Evolutionary conservation across 768 basidiomycete genomes (phyloP).

Genomic region (Agrocybe pediades): DNA sequence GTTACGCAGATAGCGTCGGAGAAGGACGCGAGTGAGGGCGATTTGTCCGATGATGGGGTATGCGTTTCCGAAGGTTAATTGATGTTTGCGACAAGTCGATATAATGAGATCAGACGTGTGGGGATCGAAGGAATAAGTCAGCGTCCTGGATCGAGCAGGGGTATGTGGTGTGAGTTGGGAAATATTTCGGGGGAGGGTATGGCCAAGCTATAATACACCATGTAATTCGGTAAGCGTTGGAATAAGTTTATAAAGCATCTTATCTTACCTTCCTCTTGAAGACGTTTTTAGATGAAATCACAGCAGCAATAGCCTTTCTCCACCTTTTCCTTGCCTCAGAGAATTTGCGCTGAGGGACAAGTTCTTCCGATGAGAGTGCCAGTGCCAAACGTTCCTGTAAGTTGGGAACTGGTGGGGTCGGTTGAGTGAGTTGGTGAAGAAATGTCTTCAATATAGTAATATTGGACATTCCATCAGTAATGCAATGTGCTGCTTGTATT

Average conservation of each 20-base stretch:
- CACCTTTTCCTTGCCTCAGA: conserved; percentile 42
- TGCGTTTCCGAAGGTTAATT: conserved; percentile 53
- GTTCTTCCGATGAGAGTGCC: conserved; percentile 36
- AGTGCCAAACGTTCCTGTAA: conserved; percentile 43
- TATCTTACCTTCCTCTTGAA: conserved; percentile 36
- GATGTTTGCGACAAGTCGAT: conserved; percentile 39
- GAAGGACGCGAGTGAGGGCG: conserved; percentile 51
- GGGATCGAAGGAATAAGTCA: conserved; percentile 24
- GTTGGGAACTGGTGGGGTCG: conserved; percentile 13
- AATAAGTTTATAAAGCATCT: neutral
- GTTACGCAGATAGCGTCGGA: conserved; percentile 46
- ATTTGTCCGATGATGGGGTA: conserved; percentile 53
- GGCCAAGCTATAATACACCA: conserved; percentile 47
- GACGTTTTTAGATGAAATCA: conserved; percentile 34
- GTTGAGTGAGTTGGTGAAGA: conserved; percentile 38
- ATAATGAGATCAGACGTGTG: conserved; percentile 33
- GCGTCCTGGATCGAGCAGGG: conserved; percentile 35
- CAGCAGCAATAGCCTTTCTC: conserved; percentile 41
- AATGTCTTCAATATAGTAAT: conserved; percentile 43
- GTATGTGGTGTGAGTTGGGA: conserved; percentile 33
- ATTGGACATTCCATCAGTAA: conserved; percentile 51
- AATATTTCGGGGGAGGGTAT: conserved; percentile 49
- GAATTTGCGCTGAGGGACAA: conserved; percentile 33
- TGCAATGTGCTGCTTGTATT: conserved; percentile 46
- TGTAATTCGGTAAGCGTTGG: neutral